Percentiles rank a stretch among this genome's conserved stretches.
Conservation (phyloP, 169 alveolate species). For the Pseudocohnilembus persalinus region DNA sequence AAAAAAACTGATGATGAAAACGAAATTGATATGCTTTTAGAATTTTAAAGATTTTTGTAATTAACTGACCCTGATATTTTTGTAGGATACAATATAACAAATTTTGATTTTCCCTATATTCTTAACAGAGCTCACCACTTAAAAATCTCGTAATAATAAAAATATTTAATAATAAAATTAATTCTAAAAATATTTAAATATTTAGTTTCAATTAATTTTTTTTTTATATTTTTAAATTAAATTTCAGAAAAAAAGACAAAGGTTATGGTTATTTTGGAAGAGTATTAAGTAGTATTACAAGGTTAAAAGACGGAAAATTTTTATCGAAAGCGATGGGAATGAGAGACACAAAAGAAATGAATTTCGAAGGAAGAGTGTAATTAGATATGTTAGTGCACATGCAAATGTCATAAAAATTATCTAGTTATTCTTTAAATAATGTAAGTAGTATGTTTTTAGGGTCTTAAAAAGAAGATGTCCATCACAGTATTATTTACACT, state of each 20-base stretch:
- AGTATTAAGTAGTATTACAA: constrained; percentile 67
- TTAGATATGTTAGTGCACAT: constrained; percentile 97
- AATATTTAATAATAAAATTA: neutral
- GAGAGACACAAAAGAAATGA: constrained; percentile 87
- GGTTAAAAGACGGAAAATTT: constrained; percentile 84
- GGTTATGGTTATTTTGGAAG: constrained; percentile 71
- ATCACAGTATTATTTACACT: constrained; percentile 94
- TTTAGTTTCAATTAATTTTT: too few relatives aligned
- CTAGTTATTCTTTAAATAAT: constrained; percentile 96
- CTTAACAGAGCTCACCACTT: constrained; percentile 92
- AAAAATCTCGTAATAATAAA: constrained; percentile 57
- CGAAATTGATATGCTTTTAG: constrained; percentile 85
- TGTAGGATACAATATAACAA: constrained; percentile 97
- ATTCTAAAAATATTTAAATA: neutral
- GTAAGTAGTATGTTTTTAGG: constrained; percentile 96
- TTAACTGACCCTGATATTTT: constrained; percentile 95
- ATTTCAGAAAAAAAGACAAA: neutral
- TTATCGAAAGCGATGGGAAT: constrained; percentile 92
- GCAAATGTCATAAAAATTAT: constrained; percentile 95
- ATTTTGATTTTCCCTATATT: constrained; percentile 97
- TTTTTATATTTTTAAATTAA: constrained; percentile 63
- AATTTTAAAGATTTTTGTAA: constrained; percentile 86
- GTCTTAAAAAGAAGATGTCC: constrained; percentile 99
- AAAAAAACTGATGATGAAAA: constrained; percentile 39
- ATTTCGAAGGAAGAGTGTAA: constrained; percentile 95